Base-by-base conservation (phyloP, 441 rosid genomes). In the Macaranga tanarius region DNA sequence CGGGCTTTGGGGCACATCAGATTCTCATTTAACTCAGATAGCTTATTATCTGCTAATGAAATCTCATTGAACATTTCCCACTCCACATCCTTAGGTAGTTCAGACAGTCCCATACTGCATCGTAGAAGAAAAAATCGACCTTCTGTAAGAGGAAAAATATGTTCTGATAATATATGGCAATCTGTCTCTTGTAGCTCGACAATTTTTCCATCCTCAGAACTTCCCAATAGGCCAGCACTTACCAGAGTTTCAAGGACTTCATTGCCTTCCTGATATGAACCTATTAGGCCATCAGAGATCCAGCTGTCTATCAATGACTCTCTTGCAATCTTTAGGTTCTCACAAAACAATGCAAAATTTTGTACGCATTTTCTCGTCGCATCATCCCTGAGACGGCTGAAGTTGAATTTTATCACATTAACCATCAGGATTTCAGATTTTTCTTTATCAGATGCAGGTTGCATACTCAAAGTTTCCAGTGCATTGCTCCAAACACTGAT, bases 41-140 rank as follows among this genome's bases (percentile, higher is more conserved):
- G 5, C 0, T 69, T 13, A 17, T 72, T 73, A n/a, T 73, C 34
- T 70, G 54, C 73, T 19, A 79, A 52, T 16, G 17, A 44, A 5
- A 76, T 54, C 75, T 22, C 71, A 10, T 23, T 13, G 8, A 10
- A 40, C 0, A 20, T 25, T 55, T 34, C 62, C 82, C 82, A 69
- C 52, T 72, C 34, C 44, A 5, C 16, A 9, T 10, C 66, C 26
- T 58, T 23, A 0, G 48, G 75, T 8, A 65, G 58, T 42, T 71
- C 47, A 25, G 51, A 47, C 23, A 73, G 25, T 23, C 7, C 25
- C 17, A 11, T 22, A 11, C 28, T 2, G 2, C 34, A 15, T 2
- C 5, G 4, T 6, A 8, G 15, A 10, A 57, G 61, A 23, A 57
- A 57, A 13, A 2, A 23, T 57, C 31, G 38, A 5, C 38, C 38